A percentile compares a stretch with the other conserved stretches of the same genome.
Conservation (phyloP, 2,329 filamentous ascomycete species). For the Nannizzia gypsea region DNA sequence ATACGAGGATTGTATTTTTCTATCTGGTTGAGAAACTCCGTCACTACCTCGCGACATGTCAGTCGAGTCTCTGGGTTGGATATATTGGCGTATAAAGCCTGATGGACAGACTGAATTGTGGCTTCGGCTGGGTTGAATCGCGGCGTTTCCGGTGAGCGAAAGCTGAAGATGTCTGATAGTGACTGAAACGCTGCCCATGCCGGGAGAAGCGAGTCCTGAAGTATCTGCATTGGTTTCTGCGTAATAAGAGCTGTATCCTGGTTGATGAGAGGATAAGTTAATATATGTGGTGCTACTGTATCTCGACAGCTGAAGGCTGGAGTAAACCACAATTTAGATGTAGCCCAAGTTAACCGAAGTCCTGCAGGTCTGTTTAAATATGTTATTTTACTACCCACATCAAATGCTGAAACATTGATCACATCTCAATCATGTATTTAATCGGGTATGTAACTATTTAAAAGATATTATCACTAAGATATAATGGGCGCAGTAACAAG, state of each 20-base stretch:
- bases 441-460: not conserved
- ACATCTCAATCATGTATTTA: not conserved
- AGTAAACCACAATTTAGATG: not conserved
- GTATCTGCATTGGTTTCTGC: not conserved
- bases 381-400: too few relatives aligned
- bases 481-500: not conserved
- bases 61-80: constrained; percentile 18
- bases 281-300: too few relatives aligned
- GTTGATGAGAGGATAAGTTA: not conserved
- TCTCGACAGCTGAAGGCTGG: too few relatives aligned
- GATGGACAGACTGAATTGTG: constrained; percentile 46
- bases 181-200: not conserved
- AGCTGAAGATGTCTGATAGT: not conserved
- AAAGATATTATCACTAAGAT: not conserved
- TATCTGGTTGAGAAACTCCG: constrained; percentile 46
- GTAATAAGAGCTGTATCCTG: not conserved
- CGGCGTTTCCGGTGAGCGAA: not conserved
- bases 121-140: constrained; percentile 45
- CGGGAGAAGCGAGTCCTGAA: not conserved
- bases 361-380: too few relatives aligned
- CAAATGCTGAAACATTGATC: not conserved
- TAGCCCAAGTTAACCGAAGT: not conserved
- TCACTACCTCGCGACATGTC: constrained; percentile 45
- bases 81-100: constrained; percentile 41
- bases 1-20: constrained; percentile 45